These are phyloP conservation scores for Picea abies DNA, from an alignment of 83 land plant species.

Conservation along the genomic window DNA sequence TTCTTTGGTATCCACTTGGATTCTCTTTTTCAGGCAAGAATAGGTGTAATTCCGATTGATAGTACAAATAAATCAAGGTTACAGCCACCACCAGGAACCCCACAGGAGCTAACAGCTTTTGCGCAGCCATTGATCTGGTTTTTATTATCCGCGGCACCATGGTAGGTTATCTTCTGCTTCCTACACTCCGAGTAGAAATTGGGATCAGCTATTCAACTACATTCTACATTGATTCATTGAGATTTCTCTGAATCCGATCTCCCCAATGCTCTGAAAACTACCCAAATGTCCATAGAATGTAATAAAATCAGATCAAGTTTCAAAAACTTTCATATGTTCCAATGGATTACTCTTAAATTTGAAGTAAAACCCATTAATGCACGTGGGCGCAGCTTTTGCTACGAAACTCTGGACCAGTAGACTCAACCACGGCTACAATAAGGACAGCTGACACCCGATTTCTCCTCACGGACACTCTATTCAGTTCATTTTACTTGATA, in stretches of 20 bases:
- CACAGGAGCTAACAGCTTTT: background rate
- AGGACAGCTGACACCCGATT: too few relatives aligned
- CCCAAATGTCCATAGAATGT: background rate
- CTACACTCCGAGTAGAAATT: background rate
- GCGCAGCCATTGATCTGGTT: conserved; percentile 2
- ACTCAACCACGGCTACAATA: too few relatives aligned
- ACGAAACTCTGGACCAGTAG: too few relatives aligned
- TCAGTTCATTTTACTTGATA: too few relatives aligned
- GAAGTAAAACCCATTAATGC: background rate
- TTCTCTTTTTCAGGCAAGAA: conserved; percentile 4
- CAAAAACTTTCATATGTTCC: background rate
- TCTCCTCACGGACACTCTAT: too few relatives aligned
- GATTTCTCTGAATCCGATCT: background rate
- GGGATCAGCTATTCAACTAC: background rate
- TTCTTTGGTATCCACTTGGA: conserved; percentile 1
- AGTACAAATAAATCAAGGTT: conserved; percentile 6
- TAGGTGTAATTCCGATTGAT: background rate
- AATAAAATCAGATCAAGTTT: background rate
- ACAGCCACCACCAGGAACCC: conserved; percentile 10
- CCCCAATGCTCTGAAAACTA: background rate
- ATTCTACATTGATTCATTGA: background rate
- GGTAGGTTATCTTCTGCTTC: background rate
- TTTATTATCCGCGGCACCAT: background rate
- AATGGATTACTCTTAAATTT: background rate
- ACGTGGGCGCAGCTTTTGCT: too few relatives aligned